These are phyloP conservation scores for Viola odorata DNA, from an alignment of 345 rosid species.

Conservation along the genomic window DNA sequence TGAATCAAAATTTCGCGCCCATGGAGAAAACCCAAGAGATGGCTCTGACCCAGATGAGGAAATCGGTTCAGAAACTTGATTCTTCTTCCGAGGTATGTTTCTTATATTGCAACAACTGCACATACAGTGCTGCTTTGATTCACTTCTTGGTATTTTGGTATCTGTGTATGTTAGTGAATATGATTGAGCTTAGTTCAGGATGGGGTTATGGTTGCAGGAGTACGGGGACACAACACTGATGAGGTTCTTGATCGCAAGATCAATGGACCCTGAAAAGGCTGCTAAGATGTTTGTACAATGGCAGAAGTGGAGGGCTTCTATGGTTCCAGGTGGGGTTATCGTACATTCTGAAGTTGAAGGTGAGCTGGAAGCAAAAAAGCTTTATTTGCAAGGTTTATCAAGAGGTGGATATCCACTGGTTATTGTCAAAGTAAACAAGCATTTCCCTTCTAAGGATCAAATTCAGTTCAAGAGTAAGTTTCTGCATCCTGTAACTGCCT, in stretches of 20 bases:
- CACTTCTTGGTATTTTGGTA: no score
- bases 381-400: conserved; percentile 64
- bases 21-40: conserved; percentile 52
- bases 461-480: conserved; percentile 71
- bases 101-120: background rate
- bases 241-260: conserved; percentile 91
- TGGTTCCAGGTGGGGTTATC: conserved; percentile 60
- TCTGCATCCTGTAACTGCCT: no score
- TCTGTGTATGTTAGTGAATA: background rate
- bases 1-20: no score
- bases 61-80: conserved; percentile 52
- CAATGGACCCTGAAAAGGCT: conserved; percentile 79
- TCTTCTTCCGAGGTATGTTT: conserved; percentile 54
- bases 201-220: conserved; percentile 31
- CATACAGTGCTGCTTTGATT: no score
- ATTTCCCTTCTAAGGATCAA: conserved; percentile 63
- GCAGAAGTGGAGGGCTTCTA: conserved; percentile 71
- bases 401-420: conserved; percentile 49
- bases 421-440: conserved; percentile 44
- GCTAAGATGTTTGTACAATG: conserved; percentile 88
- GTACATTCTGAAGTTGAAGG: conserved; percentile 58
- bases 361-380: conserved; percentile 51
- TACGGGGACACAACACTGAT: conserved; percentile 51
- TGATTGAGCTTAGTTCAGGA: conserved; percentile 1
- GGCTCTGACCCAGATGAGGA: conserved; percentile 58